Evolutionary conservation across 2,329 filamentous ascomycete species (phyloP).

Genomic region (Colletotrichum sp.): DNA sequence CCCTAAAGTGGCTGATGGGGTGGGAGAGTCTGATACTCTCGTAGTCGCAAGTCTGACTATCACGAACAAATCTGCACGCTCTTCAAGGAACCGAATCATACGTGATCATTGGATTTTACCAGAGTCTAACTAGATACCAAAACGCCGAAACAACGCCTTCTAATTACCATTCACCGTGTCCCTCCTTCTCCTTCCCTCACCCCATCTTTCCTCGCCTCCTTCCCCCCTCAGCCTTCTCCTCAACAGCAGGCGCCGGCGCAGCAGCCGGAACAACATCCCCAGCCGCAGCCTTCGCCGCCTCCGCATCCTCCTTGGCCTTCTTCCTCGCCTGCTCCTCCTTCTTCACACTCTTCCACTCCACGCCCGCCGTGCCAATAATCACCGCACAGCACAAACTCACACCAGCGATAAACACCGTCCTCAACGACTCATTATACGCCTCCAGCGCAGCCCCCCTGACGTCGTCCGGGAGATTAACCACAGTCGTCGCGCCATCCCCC

Average conservation of each 20-base stretch:
- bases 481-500: slow-evolving; percentile 14
- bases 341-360: slow-evolving; percentile 65
- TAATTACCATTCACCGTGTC: neutral
- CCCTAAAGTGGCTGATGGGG: neutral
- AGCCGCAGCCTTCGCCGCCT: neutral
- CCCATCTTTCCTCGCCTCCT: neutral
- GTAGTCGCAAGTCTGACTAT: fast-evolving
- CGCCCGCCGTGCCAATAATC: slow-evolving; percentile 56
- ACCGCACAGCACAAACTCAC: slow-evolving; percentile 58
- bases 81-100: neutral
- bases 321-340: slow-evolving; percentile 23
- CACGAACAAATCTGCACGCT: fast-evolving
- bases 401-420: slow-evolving; percentile 64
- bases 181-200: neutral
- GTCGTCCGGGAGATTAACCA: slow-evolving; percentile 27
- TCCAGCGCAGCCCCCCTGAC: slow-evolving; percentile 25
- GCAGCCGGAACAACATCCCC: neutral
- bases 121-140: fast-evolving
- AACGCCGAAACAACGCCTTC: neutral
- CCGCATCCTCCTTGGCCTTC: neutral
- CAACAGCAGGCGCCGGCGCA: neutral
- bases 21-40: too few species aligned
- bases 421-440: slow-evolving; percentile 68
- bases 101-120: neutral
- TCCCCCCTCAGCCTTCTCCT: neutral